A percentile compares a stretch with the other conserved stretches of the same genome.
phyloP scores from a whole-genome alignment of 208 protist species.

The Novymonas esmeraldas region DNA sequence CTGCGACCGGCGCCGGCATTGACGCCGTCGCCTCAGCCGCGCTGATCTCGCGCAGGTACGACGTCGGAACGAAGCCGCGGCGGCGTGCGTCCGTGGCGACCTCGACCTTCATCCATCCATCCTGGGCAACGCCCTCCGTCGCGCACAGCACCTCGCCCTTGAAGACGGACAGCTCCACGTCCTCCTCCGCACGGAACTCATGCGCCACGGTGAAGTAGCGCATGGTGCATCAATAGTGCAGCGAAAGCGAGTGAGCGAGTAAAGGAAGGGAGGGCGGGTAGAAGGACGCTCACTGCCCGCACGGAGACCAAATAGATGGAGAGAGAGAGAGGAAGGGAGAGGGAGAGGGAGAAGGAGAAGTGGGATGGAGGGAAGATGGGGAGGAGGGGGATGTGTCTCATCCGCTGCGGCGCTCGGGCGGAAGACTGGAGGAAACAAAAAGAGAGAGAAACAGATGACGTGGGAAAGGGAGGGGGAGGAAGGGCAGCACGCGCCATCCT shows the following conservation, averaged over 20 bases:
- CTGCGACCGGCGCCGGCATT: not conserved
- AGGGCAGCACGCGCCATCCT: too few species aligned
- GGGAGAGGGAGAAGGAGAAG: not conserved
- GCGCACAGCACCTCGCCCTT: conserved; percentile 67
- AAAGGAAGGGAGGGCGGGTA: too few species aligned
- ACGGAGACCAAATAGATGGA: not conserved
- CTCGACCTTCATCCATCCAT: conserved; percentile 87
- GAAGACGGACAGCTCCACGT: conserved; percentile 71
- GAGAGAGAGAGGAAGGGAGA: not conserved
- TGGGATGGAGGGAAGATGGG: conserved; percentile 5
- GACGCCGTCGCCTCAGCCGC: conserved; percentile 11
- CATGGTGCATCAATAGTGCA: conserved; percentile 19
- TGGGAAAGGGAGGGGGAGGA: not conserved
- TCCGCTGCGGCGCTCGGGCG: too few species aligned
- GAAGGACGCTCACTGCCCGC: too few species aligned
- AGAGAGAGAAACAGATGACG: not conserved
- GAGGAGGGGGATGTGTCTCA: conserved; percentile 1
- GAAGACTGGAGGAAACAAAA: conserved; percentile 12
- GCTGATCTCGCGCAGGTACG: conserved; percentile 61
- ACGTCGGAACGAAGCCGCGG: conserved; percentile 79
- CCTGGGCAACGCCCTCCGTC: conserved; percentile 49
- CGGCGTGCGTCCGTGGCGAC: conserved; percentile 34
- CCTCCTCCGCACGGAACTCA: conserved; percentile 77
- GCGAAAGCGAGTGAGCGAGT: not conserved
- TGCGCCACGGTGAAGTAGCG: conserved; percentile 56